Evolutionary conservation across 345 rosid genomes (phyloP), one percentile per base, ranked within the genome.

Genomic region (Salix udensis): DNA sequence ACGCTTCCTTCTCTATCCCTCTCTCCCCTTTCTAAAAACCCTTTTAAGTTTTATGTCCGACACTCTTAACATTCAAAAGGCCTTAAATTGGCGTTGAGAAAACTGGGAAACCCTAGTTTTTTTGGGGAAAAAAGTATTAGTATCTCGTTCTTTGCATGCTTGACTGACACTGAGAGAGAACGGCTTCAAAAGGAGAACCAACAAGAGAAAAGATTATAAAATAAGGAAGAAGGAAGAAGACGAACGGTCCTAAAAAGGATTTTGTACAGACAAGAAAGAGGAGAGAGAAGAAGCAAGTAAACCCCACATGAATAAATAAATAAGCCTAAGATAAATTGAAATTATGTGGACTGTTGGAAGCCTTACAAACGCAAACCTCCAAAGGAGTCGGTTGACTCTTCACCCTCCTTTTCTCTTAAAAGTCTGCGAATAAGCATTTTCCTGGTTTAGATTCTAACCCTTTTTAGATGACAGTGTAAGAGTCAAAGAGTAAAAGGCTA

Each of bases 1-100:
- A 37, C 94, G 75, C 92, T 80, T 88, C 90, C 85, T 92, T 92
- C 97, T 92, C 94, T 85, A 87, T 81, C 97, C 83, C 87, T 89
- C 97, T 89, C 74, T 75, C 60, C 37, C 28, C 28, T 24, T 34
- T 58, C 28, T 58, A 58, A 58, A 23, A 58, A 23, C 24, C 28
- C 14, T 58, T 15, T 16, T 58, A 58, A 58, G 28, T 23, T 58
- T 36, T 23, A 24, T n/a, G 28, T 58, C 64, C 64, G 12, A n/a
- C 11, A 58, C 28, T 58, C 64, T 3, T 3, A 58, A 10, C 64
- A 58, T 58, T 58, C 62, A n/a, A 23, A 2, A 58, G 28, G 28
- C 64, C 64, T 58, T 58, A 23, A 58, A 58, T 58, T 58, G 64
- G 18, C 24, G 28, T 26, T 14, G 48, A 18, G 14, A 76, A 28